phyloP scores from a whole-genome alignment of 305 asterid species.

The Coffea humblotiana region DNA sequence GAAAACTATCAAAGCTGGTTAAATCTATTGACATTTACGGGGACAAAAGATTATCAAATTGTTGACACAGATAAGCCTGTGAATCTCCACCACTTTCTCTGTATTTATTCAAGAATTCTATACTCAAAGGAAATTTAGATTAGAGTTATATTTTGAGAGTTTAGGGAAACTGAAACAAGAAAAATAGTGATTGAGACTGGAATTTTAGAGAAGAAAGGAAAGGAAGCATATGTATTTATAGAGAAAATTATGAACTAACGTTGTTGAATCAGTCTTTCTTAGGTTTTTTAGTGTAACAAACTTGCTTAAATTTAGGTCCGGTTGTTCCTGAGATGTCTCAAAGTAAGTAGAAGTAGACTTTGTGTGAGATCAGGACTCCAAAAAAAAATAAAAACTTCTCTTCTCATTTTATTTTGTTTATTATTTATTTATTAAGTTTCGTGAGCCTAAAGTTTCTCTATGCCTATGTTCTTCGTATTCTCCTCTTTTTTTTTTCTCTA shows the following conservation, averaged over 20 bases:
- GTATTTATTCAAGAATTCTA: neutral
- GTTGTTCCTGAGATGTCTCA: neutral
- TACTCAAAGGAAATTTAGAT: neutral
- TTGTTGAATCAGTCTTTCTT: constrained; percentile 1
- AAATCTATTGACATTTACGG: constrained; percentile 31
- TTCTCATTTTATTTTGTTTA: neutral
- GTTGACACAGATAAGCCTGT: neutral
- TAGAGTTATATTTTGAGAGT: neutral
- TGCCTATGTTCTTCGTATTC: neutral
- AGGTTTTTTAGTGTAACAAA: neutral
- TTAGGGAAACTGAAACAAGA: neutral
- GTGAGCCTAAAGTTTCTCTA: neutral
- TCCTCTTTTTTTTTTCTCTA: no score
- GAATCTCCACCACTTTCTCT: neutral
- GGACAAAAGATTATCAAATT: constrained; percentile 2
- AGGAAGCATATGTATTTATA: neutral
- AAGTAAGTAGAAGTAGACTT: neutral
- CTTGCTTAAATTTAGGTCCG: neutral
- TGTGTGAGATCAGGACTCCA: neutral
- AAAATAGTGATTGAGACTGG: neutral
- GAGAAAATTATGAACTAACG: neutral
- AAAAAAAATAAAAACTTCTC: neutral
- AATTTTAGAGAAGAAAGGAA: neutral
- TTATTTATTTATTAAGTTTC: neutral
- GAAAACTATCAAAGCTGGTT: constrained; percentile 1